phyloP scores from a whole-genome alignment of 805 yeast genomes.

The Candida chilensis region DNA sequence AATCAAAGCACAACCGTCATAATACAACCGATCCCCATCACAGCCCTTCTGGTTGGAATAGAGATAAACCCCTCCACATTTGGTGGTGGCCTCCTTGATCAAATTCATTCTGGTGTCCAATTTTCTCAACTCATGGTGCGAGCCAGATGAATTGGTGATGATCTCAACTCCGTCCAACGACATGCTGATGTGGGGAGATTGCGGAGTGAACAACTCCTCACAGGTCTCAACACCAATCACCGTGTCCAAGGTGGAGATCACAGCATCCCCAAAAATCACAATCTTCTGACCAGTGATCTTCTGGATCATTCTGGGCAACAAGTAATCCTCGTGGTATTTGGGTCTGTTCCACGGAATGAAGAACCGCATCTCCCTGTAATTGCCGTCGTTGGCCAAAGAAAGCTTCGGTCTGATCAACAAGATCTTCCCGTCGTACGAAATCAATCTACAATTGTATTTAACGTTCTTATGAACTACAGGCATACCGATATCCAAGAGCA shows the following conservation, averaged over 20 bases:
- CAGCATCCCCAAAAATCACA: slow-evolving; percentile 88
- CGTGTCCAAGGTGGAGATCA: slow-evolving; percentile 75
- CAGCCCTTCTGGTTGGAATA: slow-evolving; percentile 96
- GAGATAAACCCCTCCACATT: slow-evolving; percentile 93
- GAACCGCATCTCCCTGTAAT: slow-evolving; percentile 94
- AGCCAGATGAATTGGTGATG: slow-evolving; percentile 90
- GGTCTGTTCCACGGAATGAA: slow-evolving; percentile 92
- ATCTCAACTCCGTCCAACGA: slow-evolving; percentile 96
- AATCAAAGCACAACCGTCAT: slow-evolving; percentile 95
- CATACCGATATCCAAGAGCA: slow-evolving; percentile 88
- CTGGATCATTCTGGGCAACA: slow-evolving; percentile 64
- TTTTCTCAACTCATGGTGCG: slow-evolving; percentile 95
- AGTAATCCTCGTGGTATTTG: slow-evolving; percentile 61
- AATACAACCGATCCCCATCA: slow-evolving; percentile 94
- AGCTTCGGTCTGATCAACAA: slow-evolving; percentile 86
- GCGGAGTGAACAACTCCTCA: slow-evolving; percentile 95
- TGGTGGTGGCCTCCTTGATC: slow-evolving; percentile 86
- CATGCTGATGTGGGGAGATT: slow-evolving; percentile 88
- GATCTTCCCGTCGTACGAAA: slow-evolving; percentile 73
- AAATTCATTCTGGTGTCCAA: slow-evolving; percentile 76
- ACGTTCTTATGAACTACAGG: slow-evolving; percentile 84
- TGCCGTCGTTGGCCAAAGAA: slow-evolving; percentile 94
- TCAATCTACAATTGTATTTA: slow-evolving; percentile 83
- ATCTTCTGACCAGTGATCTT: slow-evolving; percentile 55
- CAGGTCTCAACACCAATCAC: slow-evolving; percentile 97